phyloP scores from a whole-genome alignment of 2,329 filamentous ascomycete species.

The Fusarium buharicum region DNA sequence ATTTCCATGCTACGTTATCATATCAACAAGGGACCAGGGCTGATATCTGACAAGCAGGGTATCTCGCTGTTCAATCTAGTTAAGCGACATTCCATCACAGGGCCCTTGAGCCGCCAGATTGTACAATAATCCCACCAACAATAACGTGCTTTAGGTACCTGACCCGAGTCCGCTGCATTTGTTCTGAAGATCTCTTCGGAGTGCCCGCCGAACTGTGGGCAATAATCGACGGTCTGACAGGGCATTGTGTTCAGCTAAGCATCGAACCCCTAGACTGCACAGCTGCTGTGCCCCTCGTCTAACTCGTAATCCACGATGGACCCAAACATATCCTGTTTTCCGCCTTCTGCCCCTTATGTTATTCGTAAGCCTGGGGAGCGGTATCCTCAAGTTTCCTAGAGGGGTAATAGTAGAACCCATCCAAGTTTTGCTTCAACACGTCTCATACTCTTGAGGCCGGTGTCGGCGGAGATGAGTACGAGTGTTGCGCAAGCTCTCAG shows the following conservation, averaged over 20 bases:
- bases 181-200: constrained; percentile 29
- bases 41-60: constrained; percentile 33
- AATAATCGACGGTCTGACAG: constrained; percentile 6
- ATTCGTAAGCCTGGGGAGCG: constrained; percentile 13
- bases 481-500: constrained; percentile 1
- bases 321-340: neutral
- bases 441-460: constrained; percentile 3
- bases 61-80: constrained; percentile 12
- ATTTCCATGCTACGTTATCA: constrained; percentile 41
- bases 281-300: constrained; percentile 24
- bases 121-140: constrained; percentile 27
- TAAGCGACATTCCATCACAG: constrained; percentile 27
- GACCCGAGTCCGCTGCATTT: constrained; percentile 26
- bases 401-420: constrained; percentile 6
- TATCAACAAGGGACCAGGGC: constrained; percentile 25
- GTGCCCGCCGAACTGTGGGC: constrained; percentile 8
- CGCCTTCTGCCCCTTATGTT: constrained; percentile 5
- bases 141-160: constrained; percentile 36
- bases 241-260: constrained; percentile 9
- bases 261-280: constrained; percentile 2
- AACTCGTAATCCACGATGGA: neutral
- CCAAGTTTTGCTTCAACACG: constrained; percentile 1
- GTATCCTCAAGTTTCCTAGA: constrained; percentile 9
- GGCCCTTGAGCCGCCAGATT: constrained; percentile 30
- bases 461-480: constrained; percentile 3